Evolutionary conservation across 2,329 filamentous ascomycete species (phyloP).

Genomic region (Fusarium paranaense): DNA sequence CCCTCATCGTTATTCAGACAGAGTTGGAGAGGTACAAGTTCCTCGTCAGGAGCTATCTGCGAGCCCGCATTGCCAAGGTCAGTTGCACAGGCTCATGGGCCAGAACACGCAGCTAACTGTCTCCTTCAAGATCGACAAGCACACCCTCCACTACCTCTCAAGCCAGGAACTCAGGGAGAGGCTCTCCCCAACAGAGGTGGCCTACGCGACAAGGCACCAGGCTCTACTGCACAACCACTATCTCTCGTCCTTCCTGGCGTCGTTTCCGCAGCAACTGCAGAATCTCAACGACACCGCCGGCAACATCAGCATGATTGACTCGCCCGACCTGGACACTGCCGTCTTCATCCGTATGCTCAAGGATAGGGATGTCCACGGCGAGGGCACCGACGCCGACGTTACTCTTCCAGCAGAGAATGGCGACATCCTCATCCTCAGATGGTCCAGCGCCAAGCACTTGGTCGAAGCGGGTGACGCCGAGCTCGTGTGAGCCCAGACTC

Average conservation of each 20-base stretch:
- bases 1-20: conserved; percentile 94
- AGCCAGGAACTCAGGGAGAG: conserved; percentile 64
- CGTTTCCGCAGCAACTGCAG: conserved; percentile 83
- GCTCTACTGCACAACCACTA: conserved; percentile 88
- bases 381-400: conserved; percentile 73
- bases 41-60: conserved; percentile 83
- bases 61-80: conserved; percentile 90
- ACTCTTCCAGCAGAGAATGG: conserved; percentile 68
- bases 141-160: conserved; percentile 79
- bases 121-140: conserved; percentile 74
- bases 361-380: conserved; percentile 68
- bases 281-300: conserved; percentile 91
- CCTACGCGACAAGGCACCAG: conserved; percentile 88
- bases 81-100: background rate
- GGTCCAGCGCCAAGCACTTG: conserved; percentile 77
- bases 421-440: conserved; percentile 76
- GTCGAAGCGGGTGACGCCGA: conserved; percentile 68
- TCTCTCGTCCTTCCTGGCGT: conserved; percentile 82
- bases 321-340: conserved; percentile 82
- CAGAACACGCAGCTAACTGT: conserved; percentile 4
- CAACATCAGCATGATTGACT: conserved; percentile 91
- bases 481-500: conserved; percentile 58
- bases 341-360: conserved; percentile 84
- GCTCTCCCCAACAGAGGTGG: conserved; percentile 82
- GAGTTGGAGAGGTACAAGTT: conserved; percentile 96